A percentile compares a stretch with the other conserved stretches of the same genome.
Evolutionary conservation across 768 basidiomycete genomes (phyloP).

Genomic region (Agaricus sinodeliciosus): DNA sequence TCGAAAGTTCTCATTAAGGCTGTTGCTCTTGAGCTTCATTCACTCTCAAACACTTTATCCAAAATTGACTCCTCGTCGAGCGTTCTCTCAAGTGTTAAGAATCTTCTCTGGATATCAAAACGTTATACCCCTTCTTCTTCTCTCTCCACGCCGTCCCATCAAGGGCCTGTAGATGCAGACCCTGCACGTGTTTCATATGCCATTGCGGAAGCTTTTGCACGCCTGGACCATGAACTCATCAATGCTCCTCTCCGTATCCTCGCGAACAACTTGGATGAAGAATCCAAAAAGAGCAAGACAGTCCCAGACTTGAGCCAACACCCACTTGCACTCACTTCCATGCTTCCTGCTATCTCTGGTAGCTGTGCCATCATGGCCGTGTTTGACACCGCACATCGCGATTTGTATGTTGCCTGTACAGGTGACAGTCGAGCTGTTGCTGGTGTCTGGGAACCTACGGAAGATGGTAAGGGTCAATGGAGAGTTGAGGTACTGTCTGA

Average conservation of each 20-base stretch:
- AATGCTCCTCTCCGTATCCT: slow-evolving; percentile 72
- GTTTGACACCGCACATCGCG: slow-evolving; percentile 75
- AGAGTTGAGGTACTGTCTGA: slow-evolving; percentile 90
- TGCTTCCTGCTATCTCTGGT: slow-evolving; percentile 80
- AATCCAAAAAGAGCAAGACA: slow-evolving; percentile 40
- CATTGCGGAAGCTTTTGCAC: slow-evolving; percentile 70
- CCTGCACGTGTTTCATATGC: slow-evolving; percentile 54
- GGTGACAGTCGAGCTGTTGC: slow-evolving; percentile 96
- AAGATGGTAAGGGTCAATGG: slow-evolving; percentile 71
- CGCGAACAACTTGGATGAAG: slow-evolving; percentile 46
- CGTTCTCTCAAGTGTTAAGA: slow-evolving; percentile 13
- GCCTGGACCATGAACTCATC: slow-evolving; percentile 81
- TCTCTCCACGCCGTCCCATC: slow-evolving; percentile 16
- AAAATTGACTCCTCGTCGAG: slow-evolving; percentile 15
- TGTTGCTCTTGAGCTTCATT: slow-evolving; percentile 68
- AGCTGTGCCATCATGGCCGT: slow-evolving; percentile 88
- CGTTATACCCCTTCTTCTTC: slow-evolving; percentile 32
- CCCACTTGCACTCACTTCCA: slow-evolving; percentile 61
- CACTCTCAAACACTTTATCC: slow-evolving; percentile 31
- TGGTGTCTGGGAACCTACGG: slow-evolving; percentile 75
- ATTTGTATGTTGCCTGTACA: slow-evolving; percentile 86
- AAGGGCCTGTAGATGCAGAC: slow-evolving; percentile 27
- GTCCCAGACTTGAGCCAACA: slow-evolving; percentile 66
- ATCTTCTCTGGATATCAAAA: slow-evolving; percentile 21
- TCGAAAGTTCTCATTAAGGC: slow-evolving; percentile 81